Evolutionary conservation across 139 green algal genomes (phyloP).

Genomic region (Volvox africanus): DNA sequence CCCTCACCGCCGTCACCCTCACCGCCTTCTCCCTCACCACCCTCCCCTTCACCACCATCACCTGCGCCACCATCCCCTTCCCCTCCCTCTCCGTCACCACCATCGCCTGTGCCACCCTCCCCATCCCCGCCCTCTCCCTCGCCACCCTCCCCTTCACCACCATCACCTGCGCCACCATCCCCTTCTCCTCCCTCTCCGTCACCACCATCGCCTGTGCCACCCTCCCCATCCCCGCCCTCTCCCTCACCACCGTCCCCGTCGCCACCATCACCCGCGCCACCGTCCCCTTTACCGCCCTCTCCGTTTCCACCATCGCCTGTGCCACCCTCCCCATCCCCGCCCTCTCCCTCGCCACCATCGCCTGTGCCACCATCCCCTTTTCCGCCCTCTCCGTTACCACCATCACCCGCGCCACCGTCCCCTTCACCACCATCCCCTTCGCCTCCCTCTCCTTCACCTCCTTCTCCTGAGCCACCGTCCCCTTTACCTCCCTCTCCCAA

Average conservation of each 20-base stretch:
- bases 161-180: not conserved
- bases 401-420: not conserved
- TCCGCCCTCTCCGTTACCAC: not conserved
- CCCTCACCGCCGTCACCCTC: not conserved
- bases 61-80: not conserved
- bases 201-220: not conserved
- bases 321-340: not conserved
- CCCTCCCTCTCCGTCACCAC: not conserved
- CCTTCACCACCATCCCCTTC: not conserved
- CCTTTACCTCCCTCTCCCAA: not conserved
- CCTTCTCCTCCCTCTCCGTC: not conserved
- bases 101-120: not conserved
- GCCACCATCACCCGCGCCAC: not conserved
- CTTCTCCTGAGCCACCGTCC: not conserved
- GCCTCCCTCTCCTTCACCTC: not conserved
- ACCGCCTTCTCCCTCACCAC: not conserved
- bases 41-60: not conserved
- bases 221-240: not conserved
- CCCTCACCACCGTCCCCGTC: not conserved
- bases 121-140: not conserved
- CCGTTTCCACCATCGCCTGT: not conserved
- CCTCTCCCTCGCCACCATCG: not conserved
- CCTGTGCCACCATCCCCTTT: not conserved
- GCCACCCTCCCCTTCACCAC: not conserved
- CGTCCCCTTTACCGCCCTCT: not conserved